Base-by-base conservation (phyloP, 352 stramenopile species). In the Phytopythium delawarense region DNA sequence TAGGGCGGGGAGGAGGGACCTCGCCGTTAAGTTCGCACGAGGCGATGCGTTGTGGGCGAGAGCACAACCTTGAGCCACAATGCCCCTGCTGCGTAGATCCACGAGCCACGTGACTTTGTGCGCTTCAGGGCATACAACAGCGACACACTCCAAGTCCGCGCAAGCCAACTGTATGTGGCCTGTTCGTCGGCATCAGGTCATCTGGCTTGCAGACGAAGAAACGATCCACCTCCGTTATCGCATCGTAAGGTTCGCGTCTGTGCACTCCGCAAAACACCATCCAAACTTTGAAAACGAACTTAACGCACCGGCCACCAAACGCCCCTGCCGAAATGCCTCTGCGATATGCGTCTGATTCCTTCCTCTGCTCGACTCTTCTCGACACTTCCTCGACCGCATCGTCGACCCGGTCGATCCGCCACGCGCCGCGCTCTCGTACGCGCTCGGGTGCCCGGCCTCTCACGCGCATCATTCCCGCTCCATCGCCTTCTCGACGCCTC, bases 281-380 rank as follows among this genome's bases (percentile, higher is more conserved):
- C 7, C 44, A n/a, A 50, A 50, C 44, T 20, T 46, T 46, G 6
- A 50, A 15, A n/a, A 40, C 44, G 44, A 50, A 50, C 44, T 28
- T 50, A 50, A 25, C 44, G 11, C 18, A 2, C 12, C 13, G 3
- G 12, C 37, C 9, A 28, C 25, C 25, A 28, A 1, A 7, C 42
- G 7, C 42, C 42, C 20, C 18, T 49, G 42, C 42, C 42, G n/a
- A n/a, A 45, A 40, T 40, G 35, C 39, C 35, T 18, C 16, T 46
- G 40, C 40, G 40, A 46, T 21, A 49, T 49, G 42, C 9, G 40
- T 46, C 40, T 46, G 40, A 49, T 49, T 49, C 42, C n/a, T 46
- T 39, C 34, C 7, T 39, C 34, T 1, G 2, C 35, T 40, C 35
- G 35, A 40, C n/a, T 30, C 4, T 50, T 50, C 44, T 50, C 44